Conservation (phyloP, 371 early-diverging fungal genomes). For the Synchytrium microbalum region DNA sequence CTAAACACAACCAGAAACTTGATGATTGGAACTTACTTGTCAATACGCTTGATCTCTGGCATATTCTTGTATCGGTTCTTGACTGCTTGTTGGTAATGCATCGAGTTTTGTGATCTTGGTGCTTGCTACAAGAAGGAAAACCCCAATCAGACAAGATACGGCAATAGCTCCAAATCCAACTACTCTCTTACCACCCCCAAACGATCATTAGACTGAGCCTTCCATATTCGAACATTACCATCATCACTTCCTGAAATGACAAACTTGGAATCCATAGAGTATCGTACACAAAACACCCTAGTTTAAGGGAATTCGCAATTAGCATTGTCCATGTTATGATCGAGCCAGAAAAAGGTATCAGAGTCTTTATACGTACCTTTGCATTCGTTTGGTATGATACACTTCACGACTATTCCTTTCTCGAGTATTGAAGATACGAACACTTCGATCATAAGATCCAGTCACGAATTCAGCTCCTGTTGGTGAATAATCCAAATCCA, state of each 20-base stretch:
- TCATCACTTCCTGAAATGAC: constrained; percentile 98
- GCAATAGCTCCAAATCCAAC: constrained; percentile 3
- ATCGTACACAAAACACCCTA: constrained; percentile 84
- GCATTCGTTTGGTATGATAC: constrained; percentile 99
- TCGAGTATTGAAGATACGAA: constrained; percentile 83
- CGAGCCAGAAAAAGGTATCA: constrained; percentile 2
- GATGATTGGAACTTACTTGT: constrained; percentile 28
- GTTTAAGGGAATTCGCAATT: too few relatives aligned
- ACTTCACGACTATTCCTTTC: constrained; percentile 86
- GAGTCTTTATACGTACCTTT: constrained; percentile 15
- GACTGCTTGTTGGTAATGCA: constrained; percentile 77
- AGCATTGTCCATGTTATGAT: background rate
- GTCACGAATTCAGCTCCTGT: constrained; percentile 95
- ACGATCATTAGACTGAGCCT: constrained; percentile 84
- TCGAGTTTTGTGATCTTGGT: constrained; percentile 72
- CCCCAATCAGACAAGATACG: constrained; percentile 21
- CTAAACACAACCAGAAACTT: background rate
- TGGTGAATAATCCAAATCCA: constrained; percentile 96
- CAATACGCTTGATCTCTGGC: constrained; percentile 85
- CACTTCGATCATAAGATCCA: constrained; percentile 89
- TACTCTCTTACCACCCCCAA: constrained; percentile 48
- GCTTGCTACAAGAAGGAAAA: constrained; percentile 25
- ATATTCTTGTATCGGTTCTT: constrained; percentile 92
- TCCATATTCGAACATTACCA: constrained; percentile 98
- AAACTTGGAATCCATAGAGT: constrained; percentile 90